Base-by-base conservation (phyloP, 106 monocot species). In the Dactylorhiza incarnata region DNA sequence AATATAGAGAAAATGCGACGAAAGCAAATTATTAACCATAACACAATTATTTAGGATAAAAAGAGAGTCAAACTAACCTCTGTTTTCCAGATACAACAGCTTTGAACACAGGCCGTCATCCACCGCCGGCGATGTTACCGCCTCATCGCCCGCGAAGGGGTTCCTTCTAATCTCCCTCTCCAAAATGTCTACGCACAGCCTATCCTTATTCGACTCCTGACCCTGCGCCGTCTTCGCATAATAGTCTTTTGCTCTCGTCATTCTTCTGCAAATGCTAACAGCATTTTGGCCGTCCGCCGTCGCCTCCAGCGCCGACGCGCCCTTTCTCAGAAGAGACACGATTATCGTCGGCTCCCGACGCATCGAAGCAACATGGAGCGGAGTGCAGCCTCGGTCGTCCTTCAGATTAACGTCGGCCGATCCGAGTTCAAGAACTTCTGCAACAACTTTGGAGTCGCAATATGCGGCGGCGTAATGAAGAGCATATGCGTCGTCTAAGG, bases 401-500 rank as follows among this genome's bases (percentile, higher is more conserved):
- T 87, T 97, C 8, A 91, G 79, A 84, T 97, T 93, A 56, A 97
- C 83, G 84, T 87, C 66, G 48, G 85, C 85, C 13, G 75, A 62
- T 3, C 75, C 84, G 44, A 97, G 68, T 3, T 89, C 87, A 74
- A 97, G 62, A 45, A 97, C 75, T 49, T 93, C 96, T 2, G 89
- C 80, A n/a, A 97, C 87, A 48, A 97, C 79, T 89, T 97, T 97
- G 1, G 91, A 78, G 82, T 93, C 96, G 75, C 96, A 97, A 29
- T 93, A 97, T 26, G 93, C 85, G 74, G 76, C 85, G 10, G 96
- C 89, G 78, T 97, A 91, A 61, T 97, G 96, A 22, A 97, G 79
- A 45, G 91, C 96, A 76, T 82, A 77, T 37, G 91, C 93, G 75
- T 91, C 83, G 75, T 97, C 96, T 14, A 97, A 75, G 6, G 87